Conservation (phyloP, 768 basidiomycete species). For the Daedaleopsis sinensis region DNA sequence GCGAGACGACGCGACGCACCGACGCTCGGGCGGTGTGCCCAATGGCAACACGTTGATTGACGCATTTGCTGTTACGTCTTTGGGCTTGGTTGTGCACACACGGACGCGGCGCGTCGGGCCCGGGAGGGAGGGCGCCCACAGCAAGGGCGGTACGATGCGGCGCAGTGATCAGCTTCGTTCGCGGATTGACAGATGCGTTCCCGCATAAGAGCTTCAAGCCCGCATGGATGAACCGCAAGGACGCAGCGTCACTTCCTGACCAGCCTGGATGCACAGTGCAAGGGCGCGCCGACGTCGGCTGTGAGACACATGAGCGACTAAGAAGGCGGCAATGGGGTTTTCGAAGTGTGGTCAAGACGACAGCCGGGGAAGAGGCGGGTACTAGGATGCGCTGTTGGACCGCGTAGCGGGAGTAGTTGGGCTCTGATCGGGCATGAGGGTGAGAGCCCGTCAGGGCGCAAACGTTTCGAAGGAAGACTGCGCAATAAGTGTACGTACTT, state of each 20-base stretch:
- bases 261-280: not conserved
- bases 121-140: not conserved
- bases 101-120: not conserved
- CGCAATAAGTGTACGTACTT: not conserved
- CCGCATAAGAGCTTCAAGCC: not conserved
- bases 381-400: too few relatives aligned
- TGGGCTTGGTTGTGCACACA: not conserved
- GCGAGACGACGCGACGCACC: not conserved
- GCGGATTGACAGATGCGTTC: not conserved
- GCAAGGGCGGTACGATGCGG: not conserved
- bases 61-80: slow-evolving; percentile 13
- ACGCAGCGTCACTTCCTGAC: not conserved
- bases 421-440: too few relatives aligned
- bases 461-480: too few relatives aligned
- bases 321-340: too few relatives aligned
- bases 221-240: too few relatives aligned
- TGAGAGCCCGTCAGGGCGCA: too few relatives aligned
- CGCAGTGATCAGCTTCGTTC: not conserved
- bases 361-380: too few relatives aligned
- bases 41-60: slow-evolving; percentile 8
- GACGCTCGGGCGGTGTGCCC: not conserved
- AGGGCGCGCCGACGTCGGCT: not conserved
- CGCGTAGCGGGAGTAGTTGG: too few relatives aligned
- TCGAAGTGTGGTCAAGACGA: too few relatives aligned
- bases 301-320: too few relatives aligned